Conservation (phyloP, 306 rosid species). For the Alnus glutinosa region DNA sequence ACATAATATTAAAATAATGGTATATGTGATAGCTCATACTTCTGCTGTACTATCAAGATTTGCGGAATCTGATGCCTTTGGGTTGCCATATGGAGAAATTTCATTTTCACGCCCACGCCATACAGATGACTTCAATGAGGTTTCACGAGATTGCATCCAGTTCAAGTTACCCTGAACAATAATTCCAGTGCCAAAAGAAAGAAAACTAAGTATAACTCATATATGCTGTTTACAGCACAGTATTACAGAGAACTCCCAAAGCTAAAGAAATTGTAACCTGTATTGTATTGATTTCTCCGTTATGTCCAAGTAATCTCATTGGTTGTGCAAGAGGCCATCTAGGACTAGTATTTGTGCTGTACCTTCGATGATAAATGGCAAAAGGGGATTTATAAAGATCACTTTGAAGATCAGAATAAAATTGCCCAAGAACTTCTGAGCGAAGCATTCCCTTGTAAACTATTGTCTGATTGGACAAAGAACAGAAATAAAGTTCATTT, state of each 20-base stretch:
- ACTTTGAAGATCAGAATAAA: constrained; percentile 90
- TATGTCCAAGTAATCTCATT: constrained; percentile 98
- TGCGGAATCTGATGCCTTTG: constrained; percentile 94
- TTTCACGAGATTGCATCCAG: constrained; percentile 99
- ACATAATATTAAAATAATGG: background rate
- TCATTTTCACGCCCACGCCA: constrained; percentile 96
- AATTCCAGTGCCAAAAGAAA: constrained; percentile 31
- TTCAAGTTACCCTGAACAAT: constrained; percentile 86
- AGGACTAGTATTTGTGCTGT: constrained; percentile 97
- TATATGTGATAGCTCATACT: constrained; percentile 53
- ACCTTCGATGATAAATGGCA: constrained; percentile 98
- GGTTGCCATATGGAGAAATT: constrained; percentile 91
- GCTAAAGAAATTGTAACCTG: constrained; percentile 62
- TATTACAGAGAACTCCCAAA: constrained; percentile 20
- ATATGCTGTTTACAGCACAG: constrained; percentile 21
- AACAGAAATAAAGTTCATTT: constrained; percentile 94
- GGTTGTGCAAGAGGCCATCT: constrained; percentile 99
- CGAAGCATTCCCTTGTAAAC: constrained; percentile 99
- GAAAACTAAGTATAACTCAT: background rate
- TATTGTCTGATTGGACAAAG: constrained; percentile 94
- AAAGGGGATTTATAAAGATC: constrained; percentile 83
- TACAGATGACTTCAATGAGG: constrained; percentile 85
- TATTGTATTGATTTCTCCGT: constrained; percentile 96
- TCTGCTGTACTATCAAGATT: constrained; percentile 98
- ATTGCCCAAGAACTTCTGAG: constrained; percentile 89